phyloP scores from a whole-genome alignment of 176 grass and related monocot genomes.

The Aechmea fasciata region DNA sequence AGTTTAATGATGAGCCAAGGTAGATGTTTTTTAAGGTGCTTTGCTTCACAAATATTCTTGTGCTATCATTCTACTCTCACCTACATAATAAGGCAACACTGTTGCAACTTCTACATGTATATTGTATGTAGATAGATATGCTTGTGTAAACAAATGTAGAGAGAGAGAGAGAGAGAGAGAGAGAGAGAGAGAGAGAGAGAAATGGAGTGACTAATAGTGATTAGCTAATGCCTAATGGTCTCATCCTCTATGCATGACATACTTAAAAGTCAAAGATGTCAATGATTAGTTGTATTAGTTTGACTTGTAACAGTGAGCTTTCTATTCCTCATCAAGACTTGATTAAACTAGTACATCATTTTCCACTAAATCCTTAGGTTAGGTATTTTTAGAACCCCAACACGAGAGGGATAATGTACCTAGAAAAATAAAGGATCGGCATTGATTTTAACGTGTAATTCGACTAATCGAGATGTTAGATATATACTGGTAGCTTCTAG shows the following conservation, averaged over 20 bases:
- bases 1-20: slow-evolving; percentile 5
- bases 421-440: too few relatives aligned
- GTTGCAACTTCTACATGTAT: not conserved
- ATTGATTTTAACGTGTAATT: too few relatives aligned
- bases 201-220: not conserved
- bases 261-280: not conserved
- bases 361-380: too few relatives aligned
- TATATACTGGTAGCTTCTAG: too few relatives aligned
- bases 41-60: not conserved
- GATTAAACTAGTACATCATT: not conserved
- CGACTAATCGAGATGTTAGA: too few relatives aligned
- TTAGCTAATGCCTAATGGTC: not conserved
- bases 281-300: slow-evolving; percentile 13
- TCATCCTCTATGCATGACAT: not conserved
- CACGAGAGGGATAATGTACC: too few relatives aligned
- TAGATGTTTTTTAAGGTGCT: not conserved
- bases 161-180: not conserved
- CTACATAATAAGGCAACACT: not conserved
- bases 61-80: not conserved
- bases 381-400: too few relatives aligned
- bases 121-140: too few relatives aligned
- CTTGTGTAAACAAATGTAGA: too few relatives aligned
- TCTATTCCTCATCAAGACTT: slow-evolving; percentile 8
- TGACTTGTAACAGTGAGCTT: slow-evolving; percentile 13
- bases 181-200: not conserved